Evolutionary conservation across 108 stramenopile genomes (phyloP).

Genomic region (Skeletonema costatum): DNA sequence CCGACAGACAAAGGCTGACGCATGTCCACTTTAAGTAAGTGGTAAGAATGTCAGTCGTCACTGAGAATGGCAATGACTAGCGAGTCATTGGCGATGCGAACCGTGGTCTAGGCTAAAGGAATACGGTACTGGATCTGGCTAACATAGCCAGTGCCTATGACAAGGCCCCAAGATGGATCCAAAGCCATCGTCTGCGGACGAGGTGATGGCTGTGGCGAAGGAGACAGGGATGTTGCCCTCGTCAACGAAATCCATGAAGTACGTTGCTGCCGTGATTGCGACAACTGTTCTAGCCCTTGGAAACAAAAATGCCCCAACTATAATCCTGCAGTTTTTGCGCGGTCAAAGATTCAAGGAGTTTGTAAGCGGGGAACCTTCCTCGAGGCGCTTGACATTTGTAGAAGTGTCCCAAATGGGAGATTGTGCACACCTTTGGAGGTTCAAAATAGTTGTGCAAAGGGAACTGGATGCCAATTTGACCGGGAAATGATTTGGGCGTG

Average conservation of each 20-base stretch:
- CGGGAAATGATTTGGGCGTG: conserved; percentile 10
- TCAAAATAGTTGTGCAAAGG: not conserved
- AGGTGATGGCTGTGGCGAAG: not conserved
- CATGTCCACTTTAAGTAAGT: too few species aligned
- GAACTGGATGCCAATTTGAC: not conserved
- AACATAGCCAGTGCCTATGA: too few species aligned
- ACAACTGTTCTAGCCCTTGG: not conserved
- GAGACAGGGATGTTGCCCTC: not conserved
- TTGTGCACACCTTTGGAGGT: not conserved
- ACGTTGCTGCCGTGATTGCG: not conserved
- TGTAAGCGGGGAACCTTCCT: not conserved
- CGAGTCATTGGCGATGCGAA: too few species aligned
- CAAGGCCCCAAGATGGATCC: not conserved
- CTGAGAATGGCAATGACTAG: too few species aligned
- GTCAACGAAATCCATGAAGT: not conserved
- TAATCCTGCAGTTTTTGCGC: not conserved
- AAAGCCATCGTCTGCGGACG: not conserved
- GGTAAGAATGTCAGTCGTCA: too few species aligned
- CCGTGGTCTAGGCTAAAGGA: too few species aligned
- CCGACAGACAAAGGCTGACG: too few species aligned
- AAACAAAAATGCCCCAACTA: not conserved
- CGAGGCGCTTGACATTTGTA: not conserved
- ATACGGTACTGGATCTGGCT: too few species aligned
- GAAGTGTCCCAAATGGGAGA: not conserved
- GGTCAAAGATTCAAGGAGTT: not conserved